Evolutionary conservation across 2,329 filamentous ascomycete genomes (phyloP).

Genomic region (Dryadomyces quercus-mongolicae): DNA sequence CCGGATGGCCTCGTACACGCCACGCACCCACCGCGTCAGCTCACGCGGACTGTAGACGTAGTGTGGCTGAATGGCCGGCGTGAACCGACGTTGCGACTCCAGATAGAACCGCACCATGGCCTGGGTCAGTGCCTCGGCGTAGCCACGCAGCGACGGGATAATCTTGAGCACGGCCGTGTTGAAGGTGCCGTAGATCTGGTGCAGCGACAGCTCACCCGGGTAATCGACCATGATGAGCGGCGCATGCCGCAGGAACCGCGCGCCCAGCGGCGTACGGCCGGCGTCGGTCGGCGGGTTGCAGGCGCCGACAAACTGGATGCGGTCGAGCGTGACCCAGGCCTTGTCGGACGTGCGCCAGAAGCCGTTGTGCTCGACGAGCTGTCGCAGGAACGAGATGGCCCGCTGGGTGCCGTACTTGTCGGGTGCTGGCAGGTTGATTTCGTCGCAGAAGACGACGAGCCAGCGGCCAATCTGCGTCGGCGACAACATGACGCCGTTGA

Average conservation of each 20-base stretch:
- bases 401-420: constrained; percentile 97
- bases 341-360: constrained; percentile 98
- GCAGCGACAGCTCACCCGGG: constrained; percentile 84
- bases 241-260: constrained; percentile 88
- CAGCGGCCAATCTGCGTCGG: constrained; percentile 94
- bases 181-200: constrained; percentile 98
- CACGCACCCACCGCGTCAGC: constrained; percentile 92
- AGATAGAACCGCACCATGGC: constrained; percentile 97
- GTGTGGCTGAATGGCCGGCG: constrained; percentile 91
- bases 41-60: constrained; percentile 99
- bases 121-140: constrained; percentile 84
- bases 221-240: constrained; percentile 99
- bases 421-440: constrained; percentile 96
- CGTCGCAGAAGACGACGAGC: constrained; percentile 98
- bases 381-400: constrained; percentile 91
- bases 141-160: constrained; percentile 85
- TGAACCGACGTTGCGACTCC: constrained; percentile 89
- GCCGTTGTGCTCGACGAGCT: constrained; percentile 96
- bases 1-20: constrained; percentile 91
- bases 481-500: constrained; percentile 90
- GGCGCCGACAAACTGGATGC: constrained; percentile 97
- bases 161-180: constrained; percentile 95
- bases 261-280: constrained; percentile 86
- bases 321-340: constrained; percentile 92
- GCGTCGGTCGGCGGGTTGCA: constrained; percentile 98